Base-by-base conservation (phyloP, 1,139 yeast species). In the Geotrichum aggregatum region DNA sequence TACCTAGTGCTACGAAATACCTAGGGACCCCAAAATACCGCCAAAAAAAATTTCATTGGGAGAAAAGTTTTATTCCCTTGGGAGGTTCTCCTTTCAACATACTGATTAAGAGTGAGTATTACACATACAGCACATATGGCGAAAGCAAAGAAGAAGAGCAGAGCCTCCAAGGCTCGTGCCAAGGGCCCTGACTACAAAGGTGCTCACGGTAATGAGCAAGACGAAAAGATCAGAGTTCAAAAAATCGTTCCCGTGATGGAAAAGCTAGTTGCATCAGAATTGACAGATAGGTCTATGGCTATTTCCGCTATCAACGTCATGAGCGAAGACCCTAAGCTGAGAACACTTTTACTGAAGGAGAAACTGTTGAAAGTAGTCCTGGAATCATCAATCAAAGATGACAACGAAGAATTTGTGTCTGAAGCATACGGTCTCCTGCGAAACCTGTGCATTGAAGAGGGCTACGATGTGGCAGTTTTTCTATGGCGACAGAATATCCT, bases 381-480 rank as follows among this genome's bases (percentile, higher is more conserved):
- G 72, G 83, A 83, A 34, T 80, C 81, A 54, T 75, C 84, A 43
- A 68, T 89, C 41, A 78, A 77, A 48, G 96, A 88, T 63, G 66
- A 76, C 22, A 81, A 83, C 61, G 82, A 81, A 52, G 95, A 88
- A 61, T 79, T 87, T 49, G 82, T 84, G 14, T 85, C 86, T 21
- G 95, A 86, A 61, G 76, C 91, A 0, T 84, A 79, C 63, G 97
- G 96, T 1, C 72, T 91, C 48, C 71, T 92, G 59, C 77, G 96
- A 65, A 88, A 87, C 64, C 64, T 91, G 51, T 83, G 84, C 3
- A 75, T 87, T 49, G 95, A 88, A 65, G 95, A 88, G 69, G 98
- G 96, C n/a, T 83, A 87, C 61, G 95, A 87, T 58, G 78, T 87
- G 28, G 80, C 89, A 36, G 77, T 79, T 30, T 80, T 79, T 66